Base-by-base conservation (phyloP, 768 basidiomycete genomes). In the Roridomyces roridus region DNA sequence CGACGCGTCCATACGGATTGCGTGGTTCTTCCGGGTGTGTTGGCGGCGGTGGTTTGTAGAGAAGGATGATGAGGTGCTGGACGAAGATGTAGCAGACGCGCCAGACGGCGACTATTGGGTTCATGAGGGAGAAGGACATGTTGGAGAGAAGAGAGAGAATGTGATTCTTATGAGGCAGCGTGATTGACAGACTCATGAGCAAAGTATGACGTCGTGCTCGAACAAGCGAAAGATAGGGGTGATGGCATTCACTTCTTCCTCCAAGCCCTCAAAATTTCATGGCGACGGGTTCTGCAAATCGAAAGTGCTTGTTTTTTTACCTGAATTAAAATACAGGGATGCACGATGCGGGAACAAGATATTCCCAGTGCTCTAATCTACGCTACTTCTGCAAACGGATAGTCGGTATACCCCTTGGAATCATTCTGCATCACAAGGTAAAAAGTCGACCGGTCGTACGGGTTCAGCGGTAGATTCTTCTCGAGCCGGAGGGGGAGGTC, bases 1-100 rank as follows among this genome's bases (percentile, higher is more conserved):
- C 82, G 25, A 84, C 74, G n/a, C 77, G 68, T 7, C 78, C 81
- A 43, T 68, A 70, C 0, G 75, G 73, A 17, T 73, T 73, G 6
- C 54, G 54, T 7, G 67, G 68, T 31, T 59, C 39, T 14, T 72
- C 63, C 17, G 63, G 24, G 35, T 63, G 49, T 28, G 65, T 65
- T 12, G 69, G 70, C 9, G 69, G 65, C 44, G 69, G 58, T 21
- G 78, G 76, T 62, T 78, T 79, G 70, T 79, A 82, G 5, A 76
- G n/a, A 26, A 63, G 56, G 21, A 78, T 72, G 25, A 80, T 69
- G 45, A 76, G 28, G 11, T 62, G 28, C 57, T 81, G 79, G 4
- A 72, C 59, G 12, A 74, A 41, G 15, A 76, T 57, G 53, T 81
- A 80, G 45, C 46, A 62, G 10, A 65, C 45, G 26, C 66, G 50